Evolutionary conservation across 176 grass and related monocot species (phyloP).

Genomic region (Rhynchospora pubera): DNA sequence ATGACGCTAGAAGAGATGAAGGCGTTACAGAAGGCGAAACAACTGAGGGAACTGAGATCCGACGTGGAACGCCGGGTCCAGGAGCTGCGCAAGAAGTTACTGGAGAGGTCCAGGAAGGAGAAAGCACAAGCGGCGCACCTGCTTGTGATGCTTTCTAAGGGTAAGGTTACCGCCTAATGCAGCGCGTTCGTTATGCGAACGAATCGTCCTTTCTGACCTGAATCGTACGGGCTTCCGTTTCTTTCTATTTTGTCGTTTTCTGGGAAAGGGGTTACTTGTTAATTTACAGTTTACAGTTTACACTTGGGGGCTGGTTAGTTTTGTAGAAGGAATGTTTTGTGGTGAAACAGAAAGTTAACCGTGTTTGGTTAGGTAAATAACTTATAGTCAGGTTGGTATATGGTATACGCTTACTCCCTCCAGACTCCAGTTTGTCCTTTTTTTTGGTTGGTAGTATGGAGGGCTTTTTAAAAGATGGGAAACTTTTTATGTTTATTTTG

Average conservation of each 20-base stretch:
- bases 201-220: not conserved
- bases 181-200: not conserved
- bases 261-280: too few relatives aligned
- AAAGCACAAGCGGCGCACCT: constrained; percentile 2
- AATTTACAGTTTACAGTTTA: not conserved
- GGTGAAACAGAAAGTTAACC: not conserved
- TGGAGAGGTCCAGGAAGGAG: not conserved
- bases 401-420: not conserved
- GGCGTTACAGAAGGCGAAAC: constrained; percentile 16
- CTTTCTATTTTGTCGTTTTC: constrained; percentile 3
- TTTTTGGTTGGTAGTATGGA: not conserved
- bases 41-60: not conserved
- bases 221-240: not conserved
- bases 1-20: constrained; percentile 17
- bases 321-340: not conserved
- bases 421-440: not conserved
- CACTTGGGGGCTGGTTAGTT: not conserved
- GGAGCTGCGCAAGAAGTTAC: not conserved
- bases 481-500: not conserved
- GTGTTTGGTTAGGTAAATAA: not conserved
- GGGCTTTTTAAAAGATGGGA: not conserved
- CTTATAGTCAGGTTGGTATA: not conserved
- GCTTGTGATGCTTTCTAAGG: constrained; percentile 1
- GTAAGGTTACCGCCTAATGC: not conserved
- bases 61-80: not conserved